Conservation (phyloP, 1,139 yeast genomes). For the Geotrichum bryndzae region DNA sequence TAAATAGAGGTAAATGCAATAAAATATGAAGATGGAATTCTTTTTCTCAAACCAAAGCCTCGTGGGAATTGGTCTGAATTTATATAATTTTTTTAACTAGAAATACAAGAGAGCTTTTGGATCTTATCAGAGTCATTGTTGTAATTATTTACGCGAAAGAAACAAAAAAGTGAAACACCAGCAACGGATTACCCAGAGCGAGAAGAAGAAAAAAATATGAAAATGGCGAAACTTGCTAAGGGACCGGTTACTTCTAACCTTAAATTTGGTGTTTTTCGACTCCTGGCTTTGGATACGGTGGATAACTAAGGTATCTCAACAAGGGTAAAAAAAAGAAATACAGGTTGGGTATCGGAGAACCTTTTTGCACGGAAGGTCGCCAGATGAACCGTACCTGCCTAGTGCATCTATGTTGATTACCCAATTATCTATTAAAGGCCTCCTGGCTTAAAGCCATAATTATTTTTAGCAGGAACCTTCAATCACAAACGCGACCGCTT, state of each 20-base stretch:
- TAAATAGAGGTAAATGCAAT: constrained; percentile 10
- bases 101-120: background rate
- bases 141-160: background rate
- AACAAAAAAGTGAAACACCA: background rate
- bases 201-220: background rate
- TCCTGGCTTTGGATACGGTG: background rate
- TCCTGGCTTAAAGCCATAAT: background rate
- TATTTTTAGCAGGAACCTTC: background rate
- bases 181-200: no score
- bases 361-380: background rate
- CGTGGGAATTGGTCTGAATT: background rate
- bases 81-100: background rate
- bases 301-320: background rate
- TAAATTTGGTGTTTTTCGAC: background rate
- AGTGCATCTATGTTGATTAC: background rate
- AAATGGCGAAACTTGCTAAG: background rate
- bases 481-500: background rate
- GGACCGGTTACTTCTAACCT: background rate
- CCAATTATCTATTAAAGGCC: background rate
- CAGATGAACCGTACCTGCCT: background rate
- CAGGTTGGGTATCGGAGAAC: background rate
- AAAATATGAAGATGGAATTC: background rate
- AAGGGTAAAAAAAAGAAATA: background rate
- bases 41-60: background rate
- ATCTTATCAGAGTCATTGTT: background rate